Conservation (phyloP, 2,329 filamentous ascomycete species). For the Fusarium lateritium region DNA sequence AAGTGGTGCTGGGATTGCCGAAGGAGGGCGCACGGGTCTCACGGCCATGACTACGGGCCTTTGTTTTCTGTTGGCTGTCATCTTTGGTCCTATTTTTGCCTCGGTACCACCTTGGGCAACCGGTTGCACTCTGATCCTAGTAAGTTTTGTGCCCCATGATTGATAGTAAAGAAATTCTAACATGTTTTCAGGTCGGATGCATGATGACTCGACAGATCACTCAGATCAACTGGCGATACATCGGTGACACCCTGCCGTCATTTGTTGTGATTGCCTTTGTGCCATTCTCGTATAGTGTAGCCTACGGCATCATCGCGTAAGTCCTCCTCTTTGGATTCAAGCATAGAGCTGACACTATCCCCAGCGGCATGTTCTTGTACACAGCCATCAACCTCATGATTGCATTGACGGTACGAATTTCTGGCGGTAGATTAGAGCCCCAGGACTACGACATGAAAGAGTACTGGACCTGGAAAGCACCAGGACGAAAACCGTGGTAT, state of each 20-base stretch:
- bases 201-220: slow-evolving; percentile 83
- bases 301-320: slow-evolving; percentile 80
- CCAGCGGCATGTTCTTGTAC: slow-evolving; percentile 40
- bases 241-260: slow-evolving; percentile 83
- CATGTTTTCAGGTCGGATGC: slow-evolving; percentile 69
- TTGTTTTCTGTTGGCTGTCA: slow-evolving; percentile 77
- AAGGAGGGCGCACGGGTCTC: slow-evolving; percentile 77
- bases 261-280: slow-evolving; percentile 85
- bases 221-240: slow-evolving; percentile 87
- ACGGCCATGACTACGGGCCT: slow-evolving; percentile 76
- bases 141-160: neutral
- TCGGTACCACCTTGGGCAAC: slow-evolving; percentile 82
- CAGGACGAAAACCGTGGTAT: slow-evolving; percentile 35
- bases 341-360: neutral
- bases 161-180: neutral
- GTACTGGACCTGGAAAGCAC: slow-evolving; percentile 44
- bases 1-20: slow-evolving; percentile 78
- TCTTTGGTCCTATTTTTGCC: slow-evolving; percentile 80
- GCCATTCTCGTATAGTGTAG: slow-evolving; percentile 88
- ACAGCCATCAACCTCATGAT: slow-evolving; percentile 31
- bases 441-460: slow-evolving; percentile 42
- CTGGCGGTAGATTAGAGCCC: slow-evolving; percentile 30
- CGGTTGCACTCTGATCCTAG: slow-evolving; percentile 81
- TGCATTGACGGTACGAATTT: slow-evolving; percentile 24
- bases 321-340: rapidly evolving